phyloP scores from a whole-genome alignment of 164 flowering plant genomes.

The Amborella trichopoda region DNA sequence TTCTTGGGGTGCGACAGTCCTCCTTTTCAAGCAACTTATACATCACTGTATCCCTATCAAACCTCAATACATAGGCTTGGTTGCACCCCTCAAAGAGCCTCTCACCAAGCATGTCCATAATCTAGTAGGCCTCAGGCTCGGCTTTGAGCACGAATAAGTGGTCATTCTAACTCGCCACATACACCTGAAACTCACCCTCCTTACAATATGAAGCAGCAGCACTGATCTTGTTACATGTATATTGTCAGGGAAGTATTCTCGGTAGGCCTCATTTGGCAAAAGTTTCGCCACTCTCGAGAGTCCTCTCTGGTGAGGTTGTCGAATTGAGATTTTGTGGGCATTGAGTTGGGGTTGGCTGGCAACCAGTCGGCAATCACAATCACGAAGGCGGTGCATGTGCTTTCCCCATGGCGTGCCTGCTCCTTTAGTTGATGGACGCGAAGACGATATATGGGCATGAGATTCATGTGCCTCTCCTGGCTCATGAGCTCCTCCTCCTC shows the following conservation, averaged over 20 bases:
- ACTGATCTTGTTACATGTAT: slow-evolving; percentile 90
- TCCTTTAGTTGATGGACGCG: slow-evolving; percentile 93
- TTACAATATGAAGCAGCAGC: slow-evolving; percentile 16
- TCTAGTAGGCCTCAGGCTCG: slow-evolving; percentile 78
- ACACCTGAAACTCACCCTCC: slow-evolving; percentile 35
- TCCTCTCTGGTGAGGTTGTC: slow-evolving; percentile 88
- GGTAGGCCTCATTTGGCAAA: slow-evolving; percentile 72
- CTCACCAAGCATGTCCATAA: slow-evolving; percentile 91
- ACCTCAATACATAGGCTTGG: slow-evolving; percentile 85
- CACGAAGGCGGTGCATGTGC: slow-evolving; percentile 94
- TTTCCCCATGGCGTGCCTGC: slow-evolving; percentile 91
- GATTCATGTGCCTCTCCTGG: slow-evolving; percentile 89
- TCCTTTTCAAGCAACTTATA: slow-evolving; percentile 22
- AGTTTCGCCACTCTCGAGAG: slow-evolving; percentile 87
- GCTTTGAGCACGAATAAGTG: slow-evolving; percentile 91
- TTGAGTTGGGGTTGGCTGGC: slow-evolving; percentile 43
- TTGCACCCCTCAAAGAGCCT: slow-evolving; percentile 87
- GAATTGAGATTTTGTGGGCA: slow-evolving; percentile 90
- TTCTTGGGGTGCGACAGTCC: no score
- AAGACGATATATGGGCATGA: slow-evolving; percentile 76
- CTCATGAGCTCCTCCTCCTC: slow-evolving; percentile 74
- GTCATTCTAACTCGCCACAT: slow-evolving; percentile 93
- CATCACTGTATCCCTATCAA: slow-evolving; percentile 49
- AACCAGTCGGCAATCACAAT: slow-evolving; percentile 98
- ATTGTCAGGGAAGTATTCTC: slow-evolving; percentile 73